A percentile compares a stretch with the other conserved stretches of the same genome.
Evolutionary conservation across 495 filamentous ascomycete genomes (phyloP).

Genomic region (Parathielavia hyrcaniae): DNA sequence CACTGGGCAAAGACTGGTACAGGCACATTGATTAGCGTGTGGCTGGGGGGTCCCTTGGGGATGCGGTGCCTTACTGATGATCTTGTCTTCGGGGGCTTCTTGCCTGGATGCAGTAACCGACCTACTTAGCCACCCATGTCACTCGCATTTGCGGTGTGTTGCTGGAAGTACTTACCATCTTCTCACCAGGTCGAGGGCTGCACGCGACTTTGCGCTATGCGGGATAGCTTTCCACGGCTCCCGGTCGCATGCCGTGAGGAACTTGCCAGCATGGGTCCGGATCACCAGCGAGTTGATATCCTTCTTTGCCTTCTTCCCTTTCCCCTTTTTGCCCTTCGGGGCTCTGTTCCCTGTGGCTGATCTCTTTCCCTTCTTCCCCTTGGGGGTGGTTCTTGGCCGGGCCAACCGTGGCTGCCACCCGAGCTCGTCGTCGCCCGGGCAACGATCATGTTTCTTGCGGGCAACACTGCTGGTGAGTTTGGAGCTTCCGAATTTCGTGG

Average conservation of each 20-base stretch:
- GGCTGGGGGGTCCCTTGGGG: background rate
- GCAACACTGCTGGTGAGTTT: background rate
- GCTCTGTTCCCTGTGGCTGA: background rate
- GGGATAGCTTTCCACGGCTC: constrained; percentile 16
- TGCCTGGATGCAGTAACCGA: constrained; percentile 1
- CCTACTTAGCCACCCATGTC: background rate
- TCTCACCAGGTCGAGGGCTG: constrained; percentile 26
- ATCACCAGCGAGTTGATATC: background rate
- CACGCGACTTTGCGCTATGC: constrained; percentile 31
- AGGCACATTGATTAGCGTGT: background rate
- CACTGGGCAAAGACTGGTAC: constrained; percentile 34
- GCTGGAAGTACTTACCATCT: constrained; percentile 18
- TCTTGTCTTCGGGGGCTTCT: constrained; percentile 36
- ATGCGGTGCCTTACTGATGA: constrained; percentile 24
- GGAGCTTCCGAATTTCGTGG: background rate
- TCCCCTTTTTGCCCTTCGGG: background rate
- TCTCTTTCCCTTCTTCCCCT: background rate
- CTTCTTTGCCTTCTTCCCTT: background rate
- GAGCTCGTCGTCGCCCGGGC: constrained; percentile 11
- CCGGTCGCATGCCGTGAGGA: constrained; percentile 10
- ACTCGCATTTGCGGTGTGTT: too few relatives aligned
- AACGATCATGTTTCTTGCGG: background rate
- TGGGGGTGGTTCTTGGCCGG: background rate
- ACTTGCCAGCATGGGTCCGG: constrained; percentile 1
- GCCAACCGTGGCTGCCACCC: constrained; percentile 6